These are phyloP conservation scores for Myriosclerotinia duriaeana DNA, from an alignment of 2,329 filamentous ascomycete species.

Conservation along the genomic window DNA sequence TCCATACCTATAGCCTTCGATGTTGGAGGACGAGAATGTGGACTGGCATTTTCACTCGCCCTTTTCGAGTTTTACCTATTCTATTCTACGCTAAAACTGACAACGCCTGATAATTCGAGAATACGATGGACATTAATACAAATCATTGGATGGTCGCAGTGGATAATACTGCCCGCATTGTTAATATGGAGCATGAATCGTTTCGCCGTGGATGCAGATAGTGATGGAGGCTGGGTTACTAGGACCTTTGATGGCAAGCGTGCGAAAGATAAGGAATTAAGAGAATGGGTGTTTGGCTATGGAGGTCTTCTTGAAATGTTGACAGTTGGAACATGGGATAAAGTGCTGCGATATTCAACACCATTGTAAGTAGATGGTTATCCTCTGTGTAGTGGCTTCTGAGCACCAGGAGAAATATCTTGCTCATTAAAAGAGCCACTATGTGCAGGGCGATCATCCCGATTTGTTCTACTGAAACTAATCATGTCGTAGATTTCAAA, in stretches of 20 bases:
- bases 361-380: slow-evolving; percentile 54
- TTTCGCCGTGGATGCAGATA: slow-evolving; percentile 86
- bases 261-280: slow-evolving; percentile 63
- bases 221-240: slow-evolving; percentile 73
- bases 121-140: slow-evolving; percentile 70
- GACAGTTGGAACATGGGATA: slow-evolving; percentile 86
- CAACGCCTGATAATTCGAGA: slow-evolving; percentile 75
- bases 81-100: slow-evolving; percentile 76
- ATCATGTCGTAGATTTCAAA: slow-evolving; percentile 61
- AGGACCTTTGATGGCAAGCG: slow-evolving; percentile 71
- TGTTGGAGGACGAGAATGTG: slow-evolving; percentile 91
- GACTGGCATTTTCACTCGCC: slow-evolving; percentile 87
- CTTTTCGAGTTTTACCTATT: slow-evolving; percentile 88
- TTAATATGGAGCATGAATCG: slow-evolving; percentile 95
- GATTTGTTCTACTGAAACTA: slow-evolving; percentile 5
- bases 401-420: too few species aligned
- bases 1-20: slow-evolving; percentile 97
- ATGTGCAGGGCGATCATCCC: neutral
- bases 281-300: slow-evolving; percentile 85
- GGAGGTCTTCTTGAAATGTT: slow-evolving; percentile 77
- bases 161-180: slow-evolving; percentile 79
- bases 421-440: neutral
- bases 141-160: slow-evolving; percentile 74
- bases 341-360: slow-evolving; percentile 81
- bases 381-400: neutral